phyloP scores from a whole-genome alignment of 306 rosid species.

The Lathyrus sativus region DNA sequence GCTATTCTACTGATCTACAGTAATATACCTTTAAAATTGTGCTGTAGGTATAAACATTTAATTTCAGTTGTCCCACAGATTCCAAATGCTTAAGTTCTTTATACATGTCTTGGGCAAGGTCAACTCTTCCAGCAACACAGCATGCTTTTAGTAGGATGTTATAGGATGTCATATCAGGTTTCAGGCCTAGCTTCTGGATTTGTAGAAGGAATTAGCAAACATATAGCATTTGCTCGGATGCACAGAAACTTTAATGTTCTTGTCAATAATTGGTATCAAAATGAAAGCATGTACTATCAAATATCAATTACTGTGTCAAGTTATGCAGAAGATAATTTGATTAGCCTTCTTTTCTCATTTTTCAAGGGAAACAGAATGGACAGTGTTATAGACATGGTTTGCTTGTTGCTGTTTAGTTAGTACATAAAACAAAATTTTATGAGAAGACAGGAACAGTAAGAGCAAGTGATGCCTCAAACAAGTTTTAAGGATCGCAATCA shows the following conservation, averaged over 20 bases:
- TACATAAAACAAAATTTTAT: not conserved
- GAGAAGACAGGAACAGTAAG: slow-evolving; percentile 18
- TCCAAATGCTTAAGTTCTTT: slow-evolving; percentile 79
- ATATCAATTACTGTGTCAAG: slow-evolving; percentile 35
- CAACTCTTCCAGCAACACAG: slow-evolving; percentile 91
- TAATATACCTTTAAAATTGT: slow-evolving; percentile 82
- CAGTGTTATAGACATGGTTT: slow-evolving; percentile 17
- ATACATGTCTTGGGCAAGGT: slow-evolving; percentile 82
- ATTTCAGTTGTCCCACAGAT: slow-evolving; percentile 69
- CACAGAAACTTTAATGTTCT: slow-evolving; percentile 26
- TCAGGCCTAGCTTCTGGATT: slow-evolving; percentile 70
- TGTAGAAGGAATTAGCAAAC: slow-evolving; percentile 37
- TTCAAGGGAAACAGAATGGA: slow-evolving; percentile 27
- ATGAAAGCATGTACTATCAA: slow-evolving; percentile 36
- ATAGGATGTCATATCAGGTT: slow-evolving; percentile 82
- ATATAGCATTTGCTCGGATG: slow-evolving; percentile 36
- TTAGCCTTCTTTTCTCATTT: slow-evolving; percentile 29
- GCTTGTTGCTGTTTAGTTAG: slow-evolving; percentile 19
- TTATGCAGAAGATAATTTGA: slow-evolving; percentile 33
- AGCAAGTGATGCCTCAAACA: slow-evolving; percentile 15
- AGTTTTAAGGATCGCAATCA: not conserved
- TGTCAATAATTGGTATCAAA: slow-evolving; percentile 36
- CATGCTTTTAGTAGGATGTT: slow-evolving; percentile 93
- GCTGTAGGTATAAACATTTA: slow-evolving; percentile 97
- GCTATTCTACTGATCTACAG: slow-evolving; percentile 27